Evolutionary conservation across 768 basidiomycete genomes (phyloP), one percentile per base, ranked within the genome.

Genomic region (Xanthoconium stramineum): DNA sequence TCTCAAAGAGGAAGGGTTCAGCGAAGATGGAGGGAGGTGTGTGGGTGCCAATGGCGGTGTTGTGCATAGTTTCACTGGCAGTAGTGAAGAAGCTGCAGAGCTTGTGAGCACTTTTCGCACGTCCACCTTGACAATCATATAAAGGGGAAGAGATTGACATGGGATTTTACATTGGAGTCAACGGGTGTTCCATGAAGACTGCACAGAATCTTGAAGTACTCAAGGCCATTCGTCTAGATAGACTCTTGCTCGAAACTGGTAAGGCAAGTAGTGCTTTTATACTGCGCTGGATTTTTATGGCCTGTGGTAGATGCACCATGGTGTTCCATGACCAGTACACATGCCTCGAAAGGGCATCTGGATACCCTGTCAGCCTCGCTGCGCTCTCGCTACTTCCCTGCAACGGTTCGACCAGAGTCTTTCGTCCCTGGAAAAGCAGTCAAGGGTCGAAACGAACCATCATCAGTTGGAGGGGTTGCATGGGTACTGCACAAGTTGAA

Each of bases 21-120:
- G 78, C 15, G 71, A 76, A 38, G 69, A 82, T 61, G 80, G 85
- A 30, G 86, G 86, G 4, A 69, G 66, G 56, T 70, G 67, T 30
- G 73, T 81, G 54, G 89, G 85, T 39, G 83, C 76, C 17, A 76
- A 75, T 20, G 85, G 89, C 5, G 91, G 90, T 1, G 91, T 93
- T 20, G 88, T 91, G 4, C 91, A 92, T 65, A 89, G 87, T 58
- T 91, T 91, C 70, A 91, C 90, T 0, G 91, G 91, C 5, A 79
- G 78, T 0, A 64, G 65, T 5, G 79, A 77, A 37, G 89, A 94
- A 65, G 82, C 80, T 14, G 62, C 67, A 9, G 89, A 92, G 65
- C 71, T 89, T 45, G 88, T 89, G 55, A 64, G 83, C 69, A 32
- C n/a, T 32, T 37, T 38, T n/a, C 40, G 2, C n/a, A 17, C 32